Evolutionary conservation across 2,329 filamentous ascomycete genomes (phyloP).

Genomic region (Phyllosticta paracitricarpa): DNA sequence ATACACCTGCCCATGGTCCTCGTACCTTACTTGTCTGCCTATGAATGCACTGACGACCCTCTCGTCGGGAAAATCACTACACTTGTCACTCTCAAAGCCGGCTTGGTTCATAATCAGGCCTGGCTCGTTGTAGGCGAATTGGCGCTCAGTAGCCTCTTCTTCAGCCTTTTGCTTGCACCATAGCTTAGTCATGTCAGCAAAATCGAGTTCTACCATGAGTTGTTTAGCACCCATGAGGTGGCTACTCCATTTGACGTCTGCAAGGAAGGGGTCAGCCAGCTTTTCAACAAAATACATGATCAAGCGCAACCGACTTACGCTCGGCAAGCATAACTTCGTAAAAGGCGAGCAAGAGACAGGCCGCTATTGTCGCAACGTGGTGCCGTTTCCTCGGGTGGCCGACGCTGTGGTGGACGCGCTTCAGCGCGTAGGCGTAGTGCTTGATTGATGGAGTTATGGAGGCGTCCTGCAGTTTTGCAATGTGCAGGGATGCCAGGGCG

Average conservation of each 20-base stretch:
- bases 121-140: slow-evolving; percentile 22
- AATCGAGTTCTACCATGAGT: slow-evolving; percentile 73
- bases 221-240: slow-evolving; percentile 79
- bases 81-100: neutral
- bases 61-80: slow-evolving; percentile 27
- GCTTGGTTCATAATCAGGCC: slow-evolving; percentile 30
- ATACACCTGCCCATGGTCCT: slow-evolving; percentile 45
- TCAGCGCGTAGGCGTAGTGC: slow-evolving; percentile 81
- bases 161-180: slow-evolving; percentile 55
- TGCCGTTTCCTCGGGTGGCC: slow-evolving; percentile 56
- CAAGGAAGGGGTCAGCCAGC: neutral
- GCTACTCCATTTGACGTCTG: slow-evolving; percentile 80
- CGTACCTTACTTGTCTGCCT: slow-evolving; percentile 48
- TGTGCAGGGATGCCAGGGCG: slow-evolving; percentile 76
- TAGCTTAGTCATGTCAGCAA: slow-evolving; percentile 59
- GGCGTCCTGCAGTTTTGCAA: slow-evolving; percentile 67
- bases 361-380: slow-evolving; percentile 74
- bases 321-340: slow-evolving; percentile 94
- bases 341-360: slow-evolving; percentile 74
- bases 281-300: neutral
- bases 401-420: slow-evolving; percentile 67
- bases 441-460: slow-evolving; percentile 74
- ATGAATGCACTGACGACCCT: slow-evolving; percentile 48
- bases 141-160: slow-evolving; percentile 31
- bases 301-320: slow-evolving; percentile 26